Evolutionary conservation across 2,329 filamentous ascomycete genomes (phyloP).

Genomic region (Ceratocystis papillata): DNA sequence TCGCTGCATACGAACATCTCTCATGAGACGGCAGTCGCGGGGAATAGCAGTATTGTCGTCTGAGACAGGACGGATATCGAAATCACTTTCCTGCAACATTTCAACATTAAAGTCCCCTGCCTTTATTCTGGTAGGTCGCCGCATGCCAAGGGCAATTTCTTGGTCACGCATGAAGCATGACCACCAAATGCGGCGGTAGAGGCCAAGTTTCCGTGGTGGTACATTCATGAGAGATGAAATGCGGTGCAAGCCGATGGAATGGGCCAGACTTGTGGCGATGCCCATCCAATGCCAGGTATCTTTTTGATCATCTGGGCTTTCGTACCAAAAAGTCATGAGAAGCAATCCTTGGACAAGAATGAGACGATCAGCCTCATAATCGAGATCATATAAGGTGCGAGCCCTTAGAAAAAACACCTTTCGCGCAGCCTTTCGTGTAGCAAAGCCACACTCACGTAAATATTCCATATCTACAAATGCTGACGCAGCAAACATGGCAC

Average conservation of each 20-base stretch:
- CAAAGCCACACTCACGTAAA: slow-evolving; percentile 66
- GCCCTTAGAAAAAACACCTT: slow-evolving; percentile 84
- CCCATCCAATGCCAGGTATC: slow-evolving; percentile 99
- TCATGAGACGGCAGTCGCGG: slow-evolving; percentile 57
- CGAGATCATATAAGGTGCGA: slow-evolving; percentile 86
- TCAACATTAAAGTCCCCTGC: slow-evolving; percentile 88
- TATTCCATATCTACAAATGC: slow-evolving; percentile 76
- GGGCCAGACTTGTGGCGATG: slow-evolving; percentile 80
- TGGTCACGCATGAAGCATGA: slow-evolving; percentile 93
- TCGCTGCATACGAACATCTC: slow-evolving; percentile 61
- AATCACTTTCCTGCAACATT: slow-evolving; percentile 75
- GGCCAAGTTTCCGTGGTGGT: slow-evolving; percentile 58
- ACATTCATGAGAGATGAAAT: slow-evolving; percentile 69
- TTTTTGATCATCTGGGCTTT: slow-evolving; percentile 92
- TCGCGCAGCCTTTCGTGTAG: slow-evolving; percentile 66
- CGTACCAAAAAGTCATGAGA: slow-evolving; percentile 95
- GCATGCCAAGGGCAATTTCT: slow-evolving; percentile 85
- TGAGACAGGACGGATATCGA: slow-evolving; percentile 61
- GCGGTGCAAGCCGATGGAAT: slow-evolving; percentile 86
- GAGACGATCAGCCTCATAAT: slow-evolving; percentile 84
- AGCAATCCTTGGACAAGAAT: slow-evolving; percentile 78
- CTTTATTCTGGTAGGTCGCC: slow-evolving; percentile 82
- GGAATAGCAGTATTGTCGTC: slow-evolving; percentile 59
- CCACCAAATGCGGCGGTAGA: slow-evolving; percentile 98
- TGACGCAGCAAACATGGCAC: slow-evolving; percentile 86